Conservation (phyloP, 495 filamentous ascomycete species). For the Xylaria venustula region DNA sequence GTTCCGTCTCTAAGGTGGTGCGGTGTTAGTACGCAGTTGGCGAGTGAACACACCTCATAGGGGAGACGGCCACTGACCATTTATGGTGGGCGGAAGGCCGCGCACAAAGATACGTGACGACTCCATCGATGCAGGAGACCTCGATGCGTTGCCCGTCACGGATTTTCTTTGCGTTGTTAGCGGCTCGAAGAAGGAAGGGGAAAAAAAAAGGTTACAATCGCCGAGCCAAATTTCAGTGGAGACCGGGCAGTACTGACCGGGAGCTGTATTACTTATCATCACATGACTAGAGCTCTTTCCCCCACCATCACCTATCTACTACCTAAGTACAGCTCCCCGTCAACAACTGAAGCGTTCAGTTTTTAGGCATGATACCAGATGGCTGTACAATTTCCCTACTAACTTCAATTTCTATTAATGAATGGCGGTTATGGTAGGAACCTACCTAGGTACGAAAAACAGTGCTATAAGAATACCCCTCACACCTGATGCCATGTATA, state of each 20-base stretch:
- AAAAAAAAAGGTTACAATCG: slow-evolving; percentile 23
- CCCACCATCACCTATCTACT: no score
- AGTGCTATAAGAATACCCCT: no score
- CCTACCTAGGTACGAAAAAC: no score
- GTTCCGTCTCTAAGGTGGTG: slow-evolving; percentile 48
- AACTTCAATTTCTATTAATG: no score
- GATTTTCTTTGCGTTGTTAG: not conserved
- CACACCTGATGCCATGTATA: no score
- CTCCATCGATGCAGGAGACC: slow-evolving; percentile 40
- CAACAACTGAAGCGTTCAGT: no score
- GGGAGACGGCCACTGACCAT: slow-evolving; percentile 60
- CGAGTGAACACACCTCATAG: not conserved
- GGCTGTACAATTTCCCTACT: no score
- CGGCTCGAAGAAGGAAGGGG: not conserved
- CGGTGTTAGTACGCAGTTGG: slow-evolving; percentile 56
- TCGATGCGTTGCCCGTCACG: not conserved
- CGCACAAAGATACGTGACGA: slow-evolving; percentile 91
- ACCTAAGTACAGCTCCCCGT: no score
- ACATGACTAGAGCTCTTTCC: slow-evolving; percentile 9
- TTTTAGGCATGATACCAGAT: no score
- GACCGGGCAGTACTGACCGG: not conserved
- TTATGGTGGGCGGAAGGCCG: slow-evolving; percentile 41
- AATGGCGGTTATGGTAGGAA: no score
- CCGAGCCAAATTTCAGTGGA: slow-evolving; percentile 11
- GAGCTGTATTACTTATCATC: not conserved